A percentile compares a stretch with the other conserved stretches of the same genome.
These are phyloP conservation scores for Chenopodium suecicum DNA, from an alignment of 148 eudicot species.

Conservation along the genomic window DNA sequence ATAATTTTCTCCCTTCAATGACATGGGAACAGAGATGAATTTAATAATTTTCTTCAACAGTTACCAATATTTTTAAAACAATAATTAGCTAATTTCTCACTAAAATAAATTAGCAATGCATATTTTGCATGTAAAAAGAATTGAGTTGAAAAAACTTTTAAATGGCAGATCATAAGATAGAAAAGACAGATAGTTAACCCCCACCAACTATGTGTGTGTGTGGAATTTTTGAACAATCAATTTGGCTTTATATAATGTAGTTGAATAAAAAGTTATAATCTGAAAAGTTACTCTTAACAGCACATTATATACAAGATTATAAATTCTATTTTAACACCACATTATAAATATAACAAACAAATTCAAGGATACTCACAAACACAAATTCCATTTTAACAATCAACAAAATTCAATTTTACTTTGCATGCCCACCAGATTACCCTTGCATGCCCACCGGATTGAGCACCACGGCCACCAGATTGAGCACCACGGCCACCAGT, in stretches of 20 bases:
- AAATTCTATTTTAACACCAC: no score
- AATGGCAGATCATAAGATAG: not conserved
- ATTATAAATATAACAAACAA: no score
- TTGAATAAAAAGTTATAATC: not conserved
- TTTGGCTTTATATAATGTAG: not conserved
- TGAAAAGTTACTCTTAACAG: not conserved
- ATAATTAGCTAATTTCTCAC: not conserved
- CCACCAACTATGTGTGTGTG: not conserved
- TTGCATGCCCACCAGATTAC: no score
- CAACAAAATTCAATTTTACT: no score
- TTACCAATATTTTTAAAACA: not conserved
- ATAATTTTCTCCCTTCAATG: not conserved
- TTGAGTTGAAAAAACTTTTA: not conserved
- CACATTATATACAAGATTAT: no score
- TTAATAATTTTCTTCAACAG: not conserved
- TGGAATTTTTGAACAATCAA: constrained; percentile 7
- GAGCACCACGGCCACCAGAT: no score
- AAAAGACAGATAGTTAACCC: not conserved
- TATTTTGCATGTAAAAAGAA: not conserved
- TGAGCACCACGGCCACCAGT: no score
- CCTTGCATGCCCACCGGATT: no score
- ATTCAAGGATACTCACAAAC: no score
- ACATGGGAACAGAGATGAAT: not conserved
- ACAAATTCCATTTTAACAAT: no score
- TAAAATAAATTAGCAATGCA: not conserved